Conservation (phyloP, 2,329 filamentous ascomycete species). For the Calonectria montana region DNA sequence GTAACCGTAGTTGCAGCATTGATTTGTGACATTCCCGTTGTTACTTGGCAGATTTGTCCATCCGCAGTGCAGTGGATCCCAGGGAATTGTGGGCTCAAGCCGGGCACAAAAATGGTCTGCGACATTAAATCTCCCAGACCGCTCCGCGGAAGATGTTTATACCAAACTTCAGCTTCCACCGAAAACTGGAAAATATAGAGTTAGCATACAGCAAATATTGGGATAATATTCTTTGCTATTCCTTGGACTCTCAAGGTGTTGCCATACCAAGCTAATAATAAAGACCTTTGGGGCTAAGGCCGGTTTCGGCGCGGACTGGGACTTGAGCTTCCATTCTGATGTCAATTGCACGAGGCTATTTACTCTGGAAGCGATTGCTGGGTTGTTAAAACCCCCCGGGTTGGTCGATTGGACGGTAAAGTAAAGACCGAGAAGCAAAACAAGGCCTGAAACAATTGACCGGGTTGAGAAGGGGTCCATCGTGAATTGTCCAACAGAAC, state of each 20-base stretch:
- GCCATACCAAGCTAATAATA: slow-evolving; percentile 21
- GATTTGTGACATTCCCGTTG: slow-evolving; percentile 28
- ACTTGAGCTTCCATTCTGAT: background rate
- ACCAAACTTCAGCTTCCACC: slow-evolving; percentile 18
- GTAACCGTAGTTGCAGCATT: slow-evolving; percentile 29
- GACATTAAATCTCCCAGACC: slow-evolving; percentile 20
- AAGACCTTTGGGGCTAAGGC: slow-evolving; percentile 13
- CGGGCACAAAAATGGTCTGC: slow-evolving; percentile 18
- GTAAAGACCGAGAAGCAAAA: background rate
- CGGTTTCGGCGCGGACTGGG: background rate
- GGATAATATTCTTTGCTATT: background rate
- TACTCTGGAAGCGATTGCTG: background rate
- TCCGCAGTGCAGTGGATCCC: slow-evolving; percentile 19
- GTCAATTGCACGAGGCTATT: background rate
- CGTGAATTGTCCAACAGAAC: background rate
- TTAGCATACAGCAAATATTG: background rate
- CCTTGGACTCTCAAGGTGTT: background rate
- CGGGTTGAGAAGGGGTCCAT: background rate
- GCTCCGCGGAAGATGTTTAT: slow-evolving; percentile 17
- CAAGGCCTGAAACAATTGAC: background rate
- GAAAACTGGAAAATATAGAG: background rate
- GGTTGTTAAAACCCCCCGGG: background rate
- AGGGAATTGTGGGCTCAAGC: slow-evolving; percentile 23
- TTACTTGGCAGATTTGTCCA: slow-evolving; percentile 24
- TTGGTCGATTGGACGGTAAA: background rate